Percentiles rank a stretch among this genome's conserved stretches.
Evolutionary conservation across 495 filamentous ascomycete genomes (phyloP).

Genomic region (Pyrenula massariospora): DNA sequence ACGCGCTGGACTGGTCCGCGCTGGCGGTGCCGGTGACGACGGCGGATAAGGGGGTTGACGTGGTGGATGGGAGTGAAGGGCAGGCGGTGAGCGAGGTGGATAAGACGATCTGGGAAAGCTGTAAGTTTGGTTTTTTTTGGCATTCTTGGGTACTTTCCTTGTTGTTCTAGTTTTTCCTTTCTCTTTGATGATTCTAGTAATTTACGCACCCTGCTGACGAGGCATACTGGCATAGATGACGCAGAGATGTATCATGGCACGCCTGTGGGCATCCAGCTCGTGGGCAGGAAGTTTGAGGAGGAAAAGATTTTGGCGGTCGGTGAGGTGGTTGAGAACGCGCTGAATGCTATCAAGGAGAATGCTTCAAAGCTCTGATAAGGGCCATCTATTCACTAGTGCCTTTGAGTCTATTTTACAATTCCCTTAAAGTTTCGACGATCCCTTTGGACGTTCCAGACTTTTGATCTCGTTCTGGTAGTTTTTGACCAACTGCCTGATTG

Average conservation of each 20-base stretch:
- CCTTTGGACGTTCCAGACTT: conserved; percentile 37
- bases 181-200: too few species aligned
- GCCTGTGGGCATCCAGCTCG: conserved; percentile 19
- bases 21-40: conserved; percentile 46
- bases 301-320: conserved; percentile 11
- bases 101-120: conserved; percentile 28
- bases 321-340: conserved; percentile 1
- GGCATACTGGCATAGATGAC: conserved; percentile 12
- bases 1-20: conserved; percentile 44
- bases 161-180: neutral
- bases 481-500: conserved; percentile 61
- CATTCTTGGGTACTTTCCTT: neutral
- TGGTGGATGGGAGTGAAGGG: conserved; percentile 20
- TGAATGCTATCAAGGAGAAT: neutral
- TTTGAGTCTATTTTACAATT: too few species aligned
- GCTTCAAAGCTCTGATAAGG: too few species aligned
- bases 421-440: conserved; percentile 9
- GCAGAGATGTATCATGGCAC: conserved; percentile 18
- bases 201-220: too few species aligned
- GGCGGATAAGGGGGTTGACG: conserved; percentile 43
- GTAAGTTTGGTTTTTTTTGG: conserved; percentile 27
- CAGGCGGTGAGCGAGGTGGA: conserved; percentile 29
- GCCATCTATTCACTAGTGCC: too few species aligned
- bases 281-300: conserved; percentile 15
- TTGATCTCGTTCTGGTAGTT: conserved; percentile 54